Base-by-base conservation (phyloP, 768 basidiomycete species). In the Amanita exitialis region DNA sequence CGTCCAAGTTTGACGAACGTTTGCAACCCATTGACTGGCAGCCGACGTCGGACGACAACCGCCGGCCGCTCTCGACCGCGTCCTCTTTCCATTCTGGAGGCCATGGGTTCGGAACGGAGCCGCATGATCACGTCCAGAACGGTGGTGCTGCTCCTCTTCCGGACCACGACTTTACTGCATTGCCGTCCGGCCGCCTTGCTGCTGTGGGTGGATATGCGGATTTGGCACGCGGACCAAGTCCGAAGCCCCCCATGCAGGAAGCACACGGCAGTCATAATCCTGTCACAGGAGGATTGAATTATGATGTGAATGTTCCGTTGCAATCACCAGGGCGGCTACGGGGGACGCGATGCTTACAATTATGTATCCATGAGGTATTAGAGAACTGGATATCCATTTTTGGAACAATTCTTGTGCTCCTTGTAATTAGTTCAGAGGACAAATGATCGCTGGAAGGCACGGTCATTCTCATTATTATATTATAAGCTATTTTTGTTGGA, bases 1-100 rank as follows among this genome's bases (percentile, higher is more conserved):
- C 90, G 27, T 74, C 78, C 61, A 76, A 78, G 58, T 92, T 92
- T 63, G 86, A 89, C 59, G 79, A 82, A 54, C 87, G 90, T 57
- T 79, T 94, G 70, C 79, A 86, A 53, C 90, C 91, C 54, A 89
- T 92, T 62, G 82, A 90, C 69, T 92, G 87, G 88, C 80, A 86
- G 61, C 86, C 87, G n/a, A 74, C 77, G 41, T 67, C 61, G 48
- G 69, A 69, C 3, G 75, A 75, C 6, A 74, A 71, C 57, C 78
- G 79, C 57, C 78, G 76, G 47, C 65, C 68, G 52, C 63, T 66
- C 37, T 86, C 86, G 20, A 72, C 66, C 49, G 76, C 78, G 21
- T 86, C 84, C 15, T 88, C 88, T 3, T 84, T 86, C 76, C 79
- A 78, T 55, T 86, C 84, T 13, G 73, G 69, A 25, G 71, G 62